Base-by-base conservation (phyloP, 768 basidiomycete species). In the Pisolithus orientalis region DNA sequence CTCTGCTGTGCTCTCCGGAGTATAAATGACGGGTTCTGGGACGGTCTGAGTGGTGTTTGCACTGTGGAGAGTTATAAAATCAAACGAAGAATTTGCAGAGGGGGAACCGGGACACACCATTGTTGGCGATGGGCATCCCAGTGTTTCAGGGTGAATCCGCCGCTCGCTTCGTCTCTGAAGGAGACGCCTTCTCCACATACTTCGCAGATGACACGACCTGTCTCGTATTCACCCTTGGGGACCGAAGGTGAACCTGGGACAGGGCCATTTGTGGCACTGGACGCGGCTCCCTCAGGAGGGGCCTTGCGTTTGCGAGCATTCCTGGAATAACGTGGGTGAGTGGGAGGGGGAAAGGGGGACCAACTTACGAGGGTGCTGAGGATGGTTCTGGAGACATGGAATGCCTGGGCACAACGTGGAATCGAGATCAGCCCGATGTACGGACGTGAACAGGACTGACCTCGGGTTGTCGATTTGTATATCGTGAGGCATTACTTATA, bases 71-170 rank as follows among this genome's bases (percentile, higher is more conserved):
- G 51, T 57, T 17, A n/a, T 40, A 57, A 43, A 51, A 48, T 46
- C 40, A 49, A 25, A 45, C n/a, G 14, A 16, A 53, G 24, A 45
- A 47, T 49, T 42, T 48, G 6, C 40, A 16, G 29, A 51, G 45
- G 17, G 32, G 31, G 54, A 10, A 56, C 42, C 44, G 45, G 44
- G 21, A 68, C 78, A 29, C 59, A 84, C 85, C 85, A 87, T 28
- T 72, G 66, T 40, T 71, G 65, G 10, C 78, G 77, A 67, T 89
- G 87, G 13, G 80, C 76, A 32, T 82, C 80, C 87, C 87, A 88
- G 43, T 82, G 80, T 59, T 80, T 78, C 39, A 82, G 67, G 37
- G 85, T 85, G 64, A 88, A 87, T 3, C 71, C 79, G 2, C 80
- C 80, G 31, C 80, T 75, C 11, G 67, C 64, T 31, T 83, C 82